Conservation (phyloP, 768 basidiomycete genomes). For the Phlegmacium glaucopus region DNA sequence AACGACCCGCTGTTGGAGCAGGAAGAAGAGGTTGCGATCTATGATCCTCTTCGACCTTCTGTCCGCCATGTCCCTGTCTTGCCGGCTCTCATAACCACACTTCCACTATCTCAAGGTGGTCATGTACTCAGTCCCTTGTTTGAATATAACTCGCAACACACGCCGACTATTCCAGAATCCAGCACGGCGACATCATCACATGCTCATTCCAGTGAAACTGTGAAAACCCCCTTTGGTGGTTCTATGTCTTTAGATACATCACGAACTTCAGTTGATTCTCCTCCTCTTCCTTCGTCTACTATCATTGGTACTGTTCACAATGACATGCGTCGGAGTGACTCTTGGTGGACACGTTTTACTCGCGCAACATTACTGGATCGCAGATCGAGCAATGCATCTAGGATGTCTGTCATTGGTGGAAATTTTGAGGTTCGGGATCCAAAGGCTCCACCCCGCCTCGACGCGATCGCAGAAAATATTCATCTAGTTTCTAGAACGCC, state of each 20-base stretch:
- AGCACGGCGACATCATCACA: slow-evolving; percentile 24
- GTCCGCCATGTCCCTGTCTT: slow-evolving; percentile 16
- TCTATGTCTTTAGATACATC: slow-evolving; percentile 25
- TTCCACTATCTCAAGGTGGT: slow-evolving; percentile 29
- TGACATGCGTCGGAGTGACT: slow-evolving; percentile 58
- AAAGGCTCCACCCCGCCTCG: slow-evolving; percentile 66
- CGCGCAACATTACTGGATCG: slow-evolving; percentile 64
- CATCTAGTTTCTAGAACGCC: slow-evolving; percentile 23
- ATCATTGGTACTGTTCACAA: slow-evolving; percentile 39
- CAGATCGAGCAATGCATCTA: slow-evolving; percentile 37
- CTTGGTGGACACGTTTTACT: slow-evolving; percentile 78
- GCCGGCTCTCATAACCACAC: slow-evolving; percentile 26
- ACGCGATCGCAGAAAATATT: slow-evolving; percentile 52
- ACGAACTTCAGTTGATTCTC: slow-evolving; percentile 20
- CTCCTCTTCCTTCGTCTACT: slow-evolving; percentile 26
- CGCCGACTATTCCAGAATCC: slow-evolving; percentile 24
- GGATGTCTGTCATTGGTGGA: slow-evolving; percentile 11
- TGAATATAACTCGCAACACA: slow-evolving; percentile 33
- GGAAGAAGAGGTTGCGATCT: slow-evolving; percentile 1
- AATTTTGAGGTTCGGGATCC: slow-evolving; percentile 72
- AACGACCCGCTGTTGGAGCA: slow-evolving; percentile 11
- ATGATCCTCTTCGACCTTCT: slow-evolving; percentile 10
- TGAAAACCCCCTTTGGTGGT: slow-evolving; percentile 21
- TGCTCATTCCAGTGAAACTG: slow-evolving; percentile 23
- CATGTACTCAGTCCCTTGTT: slow-evolving; percentile 37